Evolutionary conservation across 192 early-diverging fungal species (phyloP).

Genomic region (Globomyces pollinis-pini): DNA sequence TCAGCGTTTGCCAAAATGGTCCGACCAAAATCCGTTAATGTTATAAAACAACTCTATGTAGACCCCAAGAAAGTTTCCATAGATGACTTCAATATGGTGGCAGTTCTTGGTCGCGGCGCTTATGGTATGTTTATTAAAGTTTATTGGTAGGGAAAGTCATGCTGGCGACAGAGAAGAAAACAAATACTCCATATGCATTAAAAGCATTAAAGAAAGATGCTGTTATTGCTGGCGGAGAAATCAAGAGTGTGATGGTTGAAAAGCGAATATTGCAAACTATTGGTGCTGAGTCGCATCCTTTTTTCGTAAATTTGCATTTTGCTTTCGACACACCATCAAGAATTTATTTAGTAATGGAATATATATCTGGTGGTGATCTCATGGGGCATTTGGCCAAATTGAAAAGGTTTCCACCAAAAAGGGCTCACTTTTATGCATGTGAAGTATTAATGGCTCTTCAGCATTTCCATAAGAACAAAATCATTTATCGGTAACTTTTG

Average conservation of each 20-base stretch:
- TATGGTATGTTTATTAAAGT: no score
- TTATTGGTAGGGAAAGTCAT: no score
- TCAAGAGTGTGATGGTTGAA: slow-evolving; percentile 59
- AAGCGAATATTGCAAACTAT: slow-evolving; percentile 87
- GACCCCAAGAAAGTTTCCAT: slow-evolving; percentile 30
- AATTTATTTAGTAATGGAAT: slow-evolving; percentile 98
- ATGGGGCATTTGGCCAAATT: slow-evolving; percentile 92
- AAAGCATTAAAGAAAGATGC: slow-evolving; percentile 94
- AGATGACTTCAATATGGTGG: slow-evolving; percentile 49
- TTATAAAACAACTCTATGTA: not conserved
- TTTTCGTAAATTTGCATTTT: slow-evolving; percentile 92
- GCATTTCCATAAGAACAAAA: slow-evolving; percentile 89
- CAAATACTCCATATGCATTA: slow-evolving; percentile 80
- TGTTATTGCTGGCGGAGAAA: slow-evolving; percentile 85
- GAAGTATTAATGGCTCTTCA: slow-evolving; percentile 89
- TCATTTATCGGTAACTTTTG: slow-evolving; percentile 69
- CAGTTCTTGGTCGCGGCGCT: slow-evolving; percentile 93
- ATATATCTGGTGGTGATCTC: slow-evolving; percentile 91
- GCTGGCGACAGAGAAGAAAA: slow-evolving; percentile 81
- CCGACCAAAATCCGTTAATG: not conserved
- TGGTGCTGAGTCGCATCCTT: slow-evolving; percentile 81
- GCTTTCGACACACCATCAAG: slow-evolving; percentile 89
- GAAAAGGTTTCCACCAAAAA: slow-evolving; percentile 74
- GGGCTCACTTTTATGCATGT: slow-evolving; percentile 94
- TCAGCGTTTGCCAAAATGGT: no score